Base-by-base conservation (phyloP, 768 basidiomycete genomes). In the Lactifluus piperatus region DNA sequence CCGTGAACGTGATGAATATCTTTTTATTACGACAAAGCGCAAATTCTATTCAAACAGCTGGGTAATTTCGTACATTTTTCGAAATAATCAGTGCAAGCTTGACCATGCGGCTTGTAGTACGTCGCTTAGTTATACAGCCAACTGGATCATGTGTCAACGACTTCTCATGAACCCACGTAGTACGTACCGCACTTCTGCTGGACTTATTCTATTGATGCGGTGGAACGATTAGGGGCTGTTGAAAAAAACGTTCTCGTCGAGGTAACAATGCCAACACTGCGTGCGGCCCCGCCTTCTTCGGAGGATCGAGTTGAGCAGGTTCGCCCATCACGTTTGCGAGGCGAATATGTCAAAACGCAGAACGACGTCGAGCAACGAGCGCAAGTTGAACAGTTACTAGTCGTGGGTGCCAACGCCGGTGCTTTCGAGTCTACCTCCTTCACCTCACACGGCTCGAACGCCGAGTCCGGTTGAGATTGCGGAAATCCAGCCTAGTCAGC, bases 91-190 rank as follows among this genome's bases (percentile, higher is more conserved):
- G 53, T 29, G 37, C 53, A n/a, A 5, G 30, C n/a, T 57, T 34
- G 44, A 26, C 53, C n/a, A 22, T 37, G 30, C 24, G 1, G 1
- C 9, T 48, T 27, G 6, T 45, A 73, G 72, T 37, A 63, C 70
- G 4, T 66, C 71, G 22, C 60, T 72, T 20, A 73, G 68, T 48
- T 71, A 70, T 58, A 64, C 67, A 6, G 52, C 69, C 27, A n/a
- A n/a, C n/a, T n/a, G n/a, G n/a, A n/a, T n/a, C n/a, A n/a, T n/a
- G n/a, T n/a, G n/a, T n/a, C n/a, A n/a, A n/a, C n/a, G n/a, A n/a
- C n/a, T n/a, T n/a, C n/a, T n/a, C n/a, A n/a, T n/a, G n/a, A n/a
- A n/a, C 44, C 67, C 71, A 20, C 69, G 66, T 30, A 67, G 72
- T 71, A 62, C 54, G 68, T 53, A 16, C 36, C 22, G 37, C 4